Percentiles rank a stretch among this genome's conserved stretches.
These are phyloP conservation scores for Alternaria gaisen DNA, from an alignment of 2,329 filamentous ascomycete genomes.

Conservation along the genomic window DNA sequence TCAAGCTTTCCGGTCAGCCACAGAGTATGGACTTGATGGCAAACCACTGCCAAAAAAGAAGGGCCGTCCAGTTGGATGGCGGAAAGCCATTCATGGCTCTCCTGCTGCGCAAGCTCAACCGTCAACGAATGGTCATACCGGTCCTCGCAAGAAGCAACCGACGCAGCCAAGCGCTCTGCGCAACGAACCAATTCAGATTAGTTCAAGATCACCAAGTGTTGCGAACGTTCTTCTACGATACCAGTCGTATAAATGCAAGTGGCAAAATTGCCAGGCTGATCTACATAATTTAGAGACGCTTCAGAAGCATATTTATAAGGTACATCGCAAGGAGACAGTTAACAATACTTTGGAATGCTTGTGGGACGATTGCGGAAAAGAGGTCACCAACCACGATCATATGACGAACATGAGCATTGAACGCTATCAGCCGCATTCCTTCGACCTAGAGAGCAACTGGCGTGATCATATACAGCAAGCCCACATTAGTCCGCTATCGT, in stretches of 20 bases:
- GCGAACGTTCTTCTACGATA: conserved; percentile 44
- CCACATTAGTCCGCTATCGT: conserved; percentile 65
- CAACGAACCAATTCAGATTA: conserved; percentile 37
- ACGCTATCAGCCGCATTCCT: conserved; percentile 39
- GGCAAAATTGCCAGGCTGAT: conserved; percentile 65
- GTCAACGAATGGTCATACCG: conserved; percentile 31
- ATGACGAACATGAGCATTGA: conserved; percentile 35
- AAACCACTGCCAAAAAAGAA: conserved; percentile 54
- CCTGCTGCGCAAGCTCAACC: conserved; percentile 34
- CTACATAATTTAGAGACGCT: conserved; percentile 70
- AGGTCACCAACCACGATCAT: conserved; percentile 32
- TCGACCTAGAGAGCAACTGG: conserved; percentile 55
- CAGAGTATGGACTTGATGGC: conserved; percentile 43
- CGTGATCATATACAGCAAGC: conserved; percentile 60
- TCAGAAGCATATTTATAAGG: conserved; percentile 66
- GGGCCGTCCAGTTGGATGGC: conserved; percentile 61
- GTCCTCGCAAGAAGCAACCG: conserved; percentile 21
- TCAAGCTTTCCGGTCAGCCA: conserved; percentile 51
- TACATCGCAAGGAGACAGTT: conserved; percentile 56
- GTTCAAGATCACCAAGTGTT: conserved; percentile 46
- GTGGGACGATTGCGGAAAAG: conserved; percentile 56
- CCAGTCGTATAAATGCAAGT: conserved; percentile 65
- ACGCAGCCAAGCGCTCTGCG: conserved; percentile 39
- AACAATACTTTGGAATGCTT: conserved; percentile 54
- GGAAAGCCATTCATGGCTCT: conserved; percentile 57